Evolutionary conservation across 2,329 filamentous ascomycete genomes (phyloP), one percentile per base, ranked within the genome.

Genomic region (Fusarium oxysporum): DNA sequence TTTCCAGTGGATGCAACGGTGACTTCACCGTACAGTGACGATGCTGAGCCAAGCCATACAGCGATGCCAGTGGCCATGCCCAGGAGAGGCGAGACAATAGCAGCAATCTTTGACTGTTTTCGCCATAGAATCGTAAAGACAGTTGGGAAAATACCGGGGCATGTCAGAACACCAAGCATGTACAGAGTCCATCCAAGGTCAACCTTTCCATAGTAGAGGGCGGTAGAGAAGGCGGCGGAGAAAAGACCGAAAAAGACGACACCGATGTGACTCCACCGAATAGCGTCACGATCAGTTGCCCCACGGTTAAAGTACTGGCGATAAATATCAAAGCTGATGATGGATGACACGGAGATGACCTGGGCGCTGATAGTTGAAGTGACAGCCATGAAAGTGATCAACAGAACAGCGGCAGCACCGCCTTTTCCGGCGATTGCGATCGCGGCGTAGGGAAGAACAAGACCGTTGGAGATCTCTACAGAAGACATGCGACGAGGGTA

Each of bases 301-400:
- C 65, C 65, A 7, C 78, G 80, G 58, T 87, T 86, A 69, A 87
- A 80, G 67, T 88, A 88, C 21, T 83, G 83, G 0, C 85, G 81
- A 72, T 88, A 88, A 3, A 88, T 85, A 48, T 88, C 86, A 56
- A 88, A 89, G 51, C 83, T 85, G 54, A 88, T 83, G 56, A 88
- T 88, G 0, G 86, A 87, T 8, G 84, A 86, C 5, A 87, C 86
- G 2, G 86, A 85, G 53, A 88, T 87, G 3, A 88, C 83, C 48
- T 88, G 86, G 1, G 86, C 86, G 0, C 84, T 86, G 5, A 87
- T 82, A 0, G 86, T 88, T 1, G 85, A 87, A 3, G 91, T 93
- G n/a, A 93, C 91, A 5, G 92, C 92, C 92, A 94, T 93, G 83
- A 94, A 93, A 16, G 92, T 89, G 60, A 93, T 86, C 8, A 94